Conservation (phyloP, 352 stramenopile species). For the Aphanomyces cochlioides region DNA sequence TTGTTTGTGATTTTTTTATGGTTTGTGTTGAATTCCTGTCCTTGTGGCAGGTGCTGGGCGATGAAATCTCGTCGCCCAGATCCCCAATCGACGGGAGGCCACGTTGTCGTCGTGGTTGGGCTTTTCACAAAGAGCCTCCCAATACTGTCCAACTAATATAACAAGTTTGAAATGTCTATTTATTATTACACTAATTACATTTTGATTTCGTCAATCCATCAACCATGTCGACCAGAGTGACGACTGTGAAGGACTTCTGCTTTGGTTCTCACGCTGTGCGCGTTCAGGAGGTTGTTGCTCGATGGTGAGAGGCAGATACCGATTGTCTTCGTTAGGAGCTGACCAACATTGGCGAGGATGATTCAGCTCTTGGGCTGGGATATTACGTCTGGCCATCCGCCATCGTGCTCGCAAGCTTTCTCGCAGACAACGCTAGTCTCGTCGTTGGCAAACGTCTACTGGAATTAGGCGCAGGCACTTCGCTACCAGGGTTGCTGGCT, state of each 20-base stretch:
- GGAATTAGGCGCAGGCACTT: conserved; percentile 20
- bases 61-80: not conserved
- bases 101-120: conserved; percentile 31
- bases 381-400: conserved; percentile 28
- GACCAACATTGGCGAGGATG: not conserved
- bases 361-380: conserved; percentile 1
- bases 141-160: not conserved
- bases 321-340: too few species aligned
- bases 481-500: conserved; percentile 20
- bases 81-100: conserved; percentile 28
- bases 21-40: conserved; percentile 10
- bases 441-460: not conserved
- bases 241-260: too few species aligned
- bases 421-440: not conserved
- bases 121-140: conserved; percentile 31
- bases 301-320: too few species aligned
- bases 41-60: conserved; percentile 10
- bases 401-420: conserved; percentile 8
- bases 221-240: too few species aligned
- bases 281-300: too few species aligned
- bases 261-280: too few species aligned
- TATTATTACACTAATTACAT: not conserved
- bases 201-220: not conserved
- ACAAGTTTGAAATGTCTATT: not conserved
- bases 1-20: conserved; percentile 3